Base-by-base conservation (phyloP, 2,329 filamentous ascomycete species). In the Xylaria sp. region DNA sequence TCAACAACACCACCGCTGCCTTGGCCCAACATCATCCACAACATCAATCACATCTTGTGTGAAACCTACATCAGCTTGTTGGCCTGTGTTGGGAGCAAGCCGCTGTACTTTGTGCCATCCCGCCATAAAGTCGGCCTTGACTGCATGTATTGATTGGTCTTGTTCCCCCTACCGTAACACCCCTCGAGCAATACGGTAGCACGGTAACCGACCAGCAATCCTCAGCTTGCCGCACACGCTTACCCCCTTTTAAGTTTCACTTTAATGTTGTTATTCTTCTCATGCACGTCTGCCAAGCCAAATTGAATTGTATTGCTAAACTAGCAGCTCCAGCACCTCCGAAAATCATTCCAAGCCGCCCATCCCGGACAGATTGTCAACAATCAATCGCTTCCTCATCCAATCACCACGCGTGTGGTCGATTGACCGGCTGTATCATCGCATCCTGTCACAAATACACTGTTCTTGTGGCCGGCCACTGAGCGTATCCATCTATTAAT, bases 401-500 rank as follows among this genome's bases (percentile, higher is more conserved):
- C 58, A 59, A 69, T 60, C 60, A 58, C 53, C n/a, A 55, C 60
- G 35, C 54, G 37, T 50, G 60, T 48, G 58, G 51, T 66, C 53
- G 60, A 68, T 65, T 65, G 54, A 65, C 62, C 58, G 51, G 59
- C 44, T 62, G 59, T 53, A 61, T 58, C 18, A 57, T 59, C 44
- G 23, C 60, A 29, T 32, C 66, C 64, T 57, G 69, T 72, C 72
- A 69, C 72, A 69, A 72, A 70, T 65, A 71, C 50, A n/a, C 62
- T 32, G 60, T 69, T 65, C 60, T 72, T 74, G 76, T 79, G 75
- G 76, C 77, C 76, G 77, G 76, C 76, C 75, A 78, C 25, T 55
- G 48, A 64, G 60, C 60, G 44, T 66, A 66, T 55, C 60, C 51
- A 63, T 60, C 60, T 53, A 64, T 62, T 71, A 71, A 71, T 70